phyloP scores from a whole-genome alignment of 225 moss, liverwort and hornwort species.

The Neckera pumila region DNA sequence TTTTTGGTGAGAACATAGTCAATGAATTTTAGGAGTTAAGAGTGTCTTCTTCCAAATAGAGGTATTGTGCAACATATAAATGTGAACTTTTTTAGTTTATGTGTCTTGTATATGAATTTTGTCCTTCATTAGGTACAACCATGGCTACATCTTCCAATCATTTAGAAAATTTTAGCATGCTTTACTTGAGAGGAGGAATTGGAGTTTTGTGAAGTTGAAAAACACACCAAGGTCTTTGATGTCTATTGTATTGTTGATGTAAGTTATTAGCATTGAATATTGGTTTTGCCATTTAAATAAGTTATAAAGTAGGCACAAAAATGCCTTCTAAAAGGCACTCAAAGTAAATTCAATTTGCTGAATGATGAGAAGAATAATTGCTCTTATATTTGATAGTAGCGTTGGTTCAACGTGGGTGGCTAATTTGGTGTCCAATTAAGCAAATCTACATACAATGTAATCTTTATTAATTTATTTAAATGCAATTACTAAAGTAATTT shows the following conservation, averaged over 20 bases:
- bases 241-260: not conserved
- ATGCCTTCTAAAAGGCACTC: not conserved
- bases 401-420: not conserved
- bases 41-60: not conserved
- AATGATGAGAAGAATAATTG: not conserved
- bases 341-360: not conserved
- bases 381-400: fast-evolving
- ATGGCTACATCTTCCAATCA: not conserved
- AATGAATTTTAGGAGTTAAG: too few species aligned
- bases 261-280: not conserved
- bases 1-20: too few species aligned
- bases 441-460: not conserved
- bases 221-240: not conserved
- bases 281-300: not conserved
- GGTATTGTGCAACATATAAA: not conserved
- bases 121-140: not conserved
- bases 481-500: not conserved
- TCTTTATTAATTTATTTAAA: not conserved
- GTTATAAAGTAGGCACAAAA: not conserved
- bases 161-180: not conserved
- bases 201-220: not conserved
- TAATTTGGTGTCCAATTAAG: not conserved
- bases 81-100: not conserved
- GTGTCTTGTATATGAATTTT: not conserved
- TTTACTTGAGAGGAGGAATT: not conserved